Evolutionary conservation across 768 basidiomycete genomes (phyloP).

Genomic region (Mrakia hoshinonis): DNA sequence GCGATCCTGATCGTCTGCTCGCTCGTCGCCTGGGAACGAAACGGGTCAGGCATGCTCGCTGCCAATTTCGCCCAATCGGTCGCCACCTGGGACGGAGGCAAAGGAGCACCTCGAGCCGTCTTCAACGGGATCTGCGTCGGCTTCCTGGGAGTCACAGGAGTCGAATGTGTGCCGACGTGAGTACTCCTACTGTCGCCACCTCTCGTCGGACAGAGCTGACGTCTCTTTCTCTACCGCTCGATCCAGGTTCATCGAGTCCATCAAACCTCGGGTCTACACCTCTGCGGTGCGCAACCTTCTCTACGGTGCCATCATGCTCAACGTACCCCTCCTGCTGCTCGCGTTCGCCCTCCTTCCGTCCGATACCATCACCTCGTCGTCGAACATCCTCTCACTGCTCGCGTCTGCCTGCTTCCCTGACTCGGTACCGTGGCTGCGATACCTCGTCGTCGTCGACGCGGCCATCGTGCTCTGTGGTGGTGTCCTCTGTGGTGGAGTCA

Average conservation of each 20-base stretch:
- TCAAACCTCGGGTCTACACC: constrained; percentile 52
- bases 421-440: constrained; percentile 56
- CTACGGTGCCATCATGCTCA: constrained; percentile 49
- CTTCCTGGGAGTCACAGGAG: constrained; percentile 59
- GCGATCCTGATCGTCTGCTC: constrained; percentile 49
- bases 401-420: constrained; percentile 48
- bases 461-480: constrained; percentile 65
- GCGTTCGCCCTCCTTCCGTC: constrained; percentile 56
- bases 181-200: constrained; percentile 22
- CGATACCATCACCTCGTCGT: constrained; percentile 46
- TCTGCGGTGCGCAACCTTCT: constrained; percentile 55
- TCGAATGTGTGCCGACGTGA: constrained; percentile 52
- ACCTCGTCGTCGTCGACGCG: constrained; percentile 58
- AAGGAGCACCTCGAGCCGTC: constrained; percentile 45
- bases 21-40: constrained; percentile 48
- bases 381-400: constrained; percentile 59
- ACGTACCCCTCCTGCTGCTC: constrained; percentile 52
- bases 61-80: constrained; percentile 51
- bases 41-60: constrained; percentile 48
- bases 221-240: background rate
- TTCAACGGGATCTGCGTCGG: constrained; percentile 63
- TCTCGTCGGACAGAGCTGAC: background rate
- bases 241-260: constrained; percentile 54
- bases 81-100: constrained; percentile 29
- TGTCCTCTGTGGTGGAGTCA: constrained; percentile 53